Evolutionary conservation across 192 early-diverging fungal species (phyloP).

Genomic region (Coemansia sp.): DNA sequence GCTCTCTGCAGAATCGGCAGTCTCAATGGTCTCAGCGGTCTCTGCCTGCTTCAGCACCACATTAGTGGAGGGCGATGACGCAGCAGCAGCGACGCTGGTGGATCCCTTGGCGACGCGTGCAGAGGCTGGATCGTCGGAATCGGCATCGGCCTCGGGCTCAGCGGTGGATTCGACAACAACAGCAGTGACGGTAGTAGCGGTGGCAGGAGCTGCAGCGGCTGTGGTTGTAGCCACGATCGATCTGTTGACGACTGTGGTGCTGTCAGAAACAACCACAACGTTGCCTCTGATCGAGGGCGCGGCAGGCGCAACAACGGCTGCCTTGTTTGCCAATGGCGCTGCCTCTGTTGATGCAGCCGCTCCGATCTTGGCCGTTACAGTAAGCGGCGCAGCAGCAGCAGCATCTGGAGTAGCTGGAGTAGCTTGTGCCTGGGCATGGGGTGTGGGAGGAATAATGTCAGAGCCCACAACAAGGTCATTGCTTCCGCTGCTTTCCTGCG

Average conservation of each 20-base stretch:
- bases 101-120: neutral
- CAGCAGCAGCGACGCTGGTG: neutral
- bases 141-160: neutral
- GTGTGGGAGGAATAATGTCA: conserved; percentile 2
- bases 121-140: neutral
- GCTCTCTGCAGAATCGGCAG: neutral
- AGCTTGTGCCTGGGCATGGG: neutral
- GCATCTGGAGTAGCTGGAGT: neutral
- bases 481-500: neutral
- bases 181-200: too few species aligned
- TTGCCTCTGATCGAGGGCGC: neutral
- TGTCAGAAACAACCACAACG: neutral
- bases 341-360: neutral
- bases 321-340: neutral
- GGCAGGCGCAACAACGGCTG: neutral
- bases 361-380: neutral
- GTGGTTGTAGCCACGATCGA: neutral
- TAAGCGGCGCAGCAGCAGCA: neutral
- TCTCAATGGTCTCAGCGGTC: neutral
- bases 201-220: neutral
- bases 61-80: neutral
- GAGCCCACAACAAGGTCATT: neutral
- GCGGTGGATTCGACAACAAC: too few species aligned
- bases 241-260: conserved; percentile 1
- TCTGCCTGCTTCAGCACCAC: conserved; percentile 7